Base-by-base conservation (phyloP, 176 grass and related monocot species). In the Eleusine indica region DNA sequence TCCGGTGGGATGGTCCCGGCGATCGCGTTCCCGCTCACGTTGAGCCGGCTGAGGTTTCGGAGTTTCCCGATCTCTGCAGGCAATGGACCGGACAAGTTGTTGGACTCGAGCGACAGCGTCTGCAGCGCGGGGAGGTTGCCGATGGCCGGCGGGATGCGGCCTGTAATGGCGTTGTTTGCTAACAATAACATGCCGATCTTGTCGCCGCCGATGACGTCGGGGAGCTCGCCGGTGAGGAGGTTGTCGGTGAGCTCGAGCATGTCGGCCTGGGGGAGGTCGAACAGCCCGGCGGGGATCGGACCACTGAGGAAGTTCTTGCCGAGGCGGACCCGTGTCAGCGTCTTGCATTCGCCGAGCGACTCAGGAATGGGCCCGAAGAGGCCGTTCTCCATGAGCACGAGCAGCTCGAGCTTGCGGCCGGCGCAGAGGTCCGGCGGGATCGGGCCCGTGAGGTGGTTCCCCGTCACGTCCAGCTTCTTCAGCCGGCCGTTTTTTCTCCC, bases 191-290 rank as follows among this genome's bases (percentile, higher is more conserved):
- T 92, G 32, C 77, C 78, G 3, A 94, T 80, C 72, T 73, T 75
- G n/a, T 52, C 66, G 0, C 91, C 88, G 6, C 58, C 29, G 56
- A 94, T 89, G 46, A 62, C 57, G 41, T 77, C 64, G 0, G 96
- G 91, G 12, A 99, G 75, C 67, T 89, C 83, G 22, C 96, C 96
- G 8, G 91, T 86, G 81, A 99, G 89, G 57, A 81, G 78, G 75
- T 99, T 99, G 66, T 96, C 85, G 13, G 64, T 78, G 65, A 99
- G 93, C 84, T 99, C 96, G 0, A 99, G 71, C 85, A 99, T 93
- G 82, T 95, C 71, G 2, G 80, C 77, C 38, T 30, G 43, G 2
- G 93, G 96, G 29, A 98, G 90, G 77, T 90, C 41, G 21, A 98
- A 93, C 19, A 98, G 86, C 3, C 96, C 91, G 0, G 86, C 15